These are phyloP conservation scores for Clonostachys sp. DNA, from an alignment of 2,329 filamentous ascomycete genomes.

Conservation along the genomic window DNA sequence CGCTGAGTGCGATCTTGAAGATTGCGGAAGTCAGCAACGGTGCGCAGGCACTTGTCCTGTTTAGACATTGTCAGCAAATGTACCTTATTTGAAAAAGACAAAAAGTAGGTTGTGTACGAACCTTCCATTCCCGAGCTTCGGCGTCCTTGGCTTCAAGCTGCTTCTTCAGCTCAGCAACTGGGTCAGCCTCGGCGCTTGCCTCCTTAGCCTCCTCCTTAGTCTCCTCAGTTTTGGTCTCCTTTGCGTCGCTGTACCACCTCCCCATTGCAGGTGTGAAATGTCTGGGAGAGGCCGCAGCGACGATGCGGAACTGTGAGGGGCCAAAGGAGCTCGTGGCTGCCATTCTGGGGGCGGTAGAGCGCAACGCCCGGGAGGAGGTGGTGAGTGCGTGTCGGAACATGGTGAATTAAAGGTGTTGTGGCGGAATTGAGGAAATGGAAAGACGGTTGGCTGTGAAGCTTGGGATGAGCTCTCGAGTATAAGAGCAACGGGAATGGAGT, in stretches of 20 bases:
- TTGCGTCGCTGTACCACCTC: slow-evolving; percentile 45
- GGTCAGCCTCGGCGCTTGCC: slow-evolving; percentile 20
- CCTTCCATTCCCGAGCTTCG: slow-evolving; percentile 74
- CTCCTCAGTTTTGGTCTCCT: slow-evolving; percentile 16
- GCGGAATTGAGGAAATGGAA: slow-evolving; percentile 1
- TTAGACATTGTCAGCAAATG: too few species aligned
- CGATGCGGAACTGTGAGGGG: slow-evolving; percentile 28
- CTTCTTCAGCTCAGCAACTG: slow-evolving; percentile 42
- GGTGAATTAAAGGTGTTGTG: slow-evolving; percentile 5
- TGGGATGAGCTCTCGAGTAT: too few species aligned
- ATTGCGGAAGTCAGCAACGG: slow-evolving; percentile 95
- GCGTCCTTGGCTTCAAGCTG: slow-evolving; percentile 46
- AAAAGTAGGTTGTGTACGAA: slow-evolving; percentile 29
- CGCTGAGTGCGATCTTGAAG: slow-evolving; percentile 91
- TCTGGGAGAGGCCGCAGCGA: slow-evolving; percentile 27
- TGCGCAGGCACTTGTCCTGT: slow-evolving; percentile 91
- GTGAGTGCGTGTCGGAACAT: slow-evolving; percentile 43
- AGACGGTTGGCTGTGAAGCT: not conserved
- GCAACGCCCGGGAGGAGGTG: slow-evolving; percentile 36
- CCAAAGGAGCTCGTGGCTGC: slow-evolving; percentile 24
- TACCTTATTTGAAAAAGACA: not conserved
- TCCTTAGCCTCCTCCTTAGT: slow-evolving; percentile 14
- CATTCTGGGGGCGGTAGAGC: slow-evolving; percentile 30
- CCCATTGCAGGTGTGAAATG: slow-evolving; percentile 23
- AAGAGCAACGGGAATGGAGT: not conserved